Evolutionary conservation across 2,329 filamentous ascomycete species (phyloP).

Genomic region (Xylaria sp.): DNA sequence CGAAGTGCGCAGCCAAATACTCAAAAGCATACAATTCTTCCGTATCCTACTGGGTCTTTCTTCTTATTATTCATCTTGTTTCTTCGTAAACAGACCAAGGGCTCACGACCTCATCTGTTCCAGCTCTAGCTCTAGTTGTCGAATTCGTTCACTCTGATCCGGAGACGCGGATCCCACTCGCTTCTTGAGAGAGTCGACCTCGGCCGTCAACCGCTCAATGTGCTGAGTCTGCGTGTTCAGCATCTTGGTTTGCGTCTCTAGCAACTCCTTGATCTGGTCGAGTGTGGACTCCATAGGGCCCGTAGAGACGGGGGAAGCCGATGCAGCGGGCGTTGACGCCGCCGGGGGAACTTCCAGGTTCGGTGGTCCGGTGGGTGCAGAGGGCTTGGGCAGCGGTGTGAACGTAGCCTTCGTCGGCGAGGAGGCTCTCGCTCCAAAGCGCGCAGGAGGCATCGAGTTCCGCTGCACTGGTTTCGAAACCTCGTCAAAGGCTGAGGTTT

Average conservation of each 20-base stretch:
- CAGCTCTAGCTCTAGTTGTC: slow-evolving; percentile 62
- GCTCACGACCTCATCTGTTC: slow-evolving; percentile 55
- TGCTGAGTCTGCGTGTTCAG: slow-evolving; percentile 73
- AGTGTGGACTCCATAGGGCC: slow-evolving; percentile 60
- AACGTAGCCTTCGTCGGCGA: slow-evolving; percentile 34
- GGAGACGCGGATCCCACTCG: slow-evolving; percentile 57
- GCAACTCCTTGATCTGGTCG: slow-evolving; percentile 68
- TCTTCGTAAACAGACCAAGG: slow-evolving; percentile 10
- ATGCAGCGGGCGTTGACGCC: slow-evolving; percentile 36
- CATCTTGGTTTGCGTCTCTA: slow-evolving; percentile 71
- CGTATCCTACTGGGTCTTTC: slow-evolving; percentile 14
- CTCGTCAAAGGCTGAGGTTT: slow-evolving; percentile 82
- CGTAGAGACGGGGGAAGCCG: slow-evolving; percentile 31
- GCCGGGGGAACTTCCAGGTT: slow-evolving; percentile 31
- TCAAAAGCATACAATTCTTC: slow-evolving; percentile 11
- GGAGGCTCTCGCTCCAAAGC: slow-evolving; percentile 24
- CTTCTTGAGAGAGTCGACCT: slow-evolving; percentile 77
- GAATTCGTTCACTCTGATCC: slow-evolving; percentile 63
- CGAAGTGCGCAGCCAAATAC: slow-evolving; percentile 13
- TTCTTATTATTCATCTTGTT: background rate
- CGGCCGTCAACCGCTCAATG: slow-evolving; percentile 62
- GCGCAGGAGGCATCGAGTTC: slow-evolving; percentile 32
- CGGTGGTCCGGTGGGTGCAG: slow-evolving; percentile 40
- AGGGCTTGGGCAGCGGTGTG: slow-evolving; percentile 40
- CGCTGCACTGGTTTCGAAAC: slow-evolving; percentile 69